Conservation (phyloP, 352 stramenopile species). For the Globisporangium radiosum region DNA sequence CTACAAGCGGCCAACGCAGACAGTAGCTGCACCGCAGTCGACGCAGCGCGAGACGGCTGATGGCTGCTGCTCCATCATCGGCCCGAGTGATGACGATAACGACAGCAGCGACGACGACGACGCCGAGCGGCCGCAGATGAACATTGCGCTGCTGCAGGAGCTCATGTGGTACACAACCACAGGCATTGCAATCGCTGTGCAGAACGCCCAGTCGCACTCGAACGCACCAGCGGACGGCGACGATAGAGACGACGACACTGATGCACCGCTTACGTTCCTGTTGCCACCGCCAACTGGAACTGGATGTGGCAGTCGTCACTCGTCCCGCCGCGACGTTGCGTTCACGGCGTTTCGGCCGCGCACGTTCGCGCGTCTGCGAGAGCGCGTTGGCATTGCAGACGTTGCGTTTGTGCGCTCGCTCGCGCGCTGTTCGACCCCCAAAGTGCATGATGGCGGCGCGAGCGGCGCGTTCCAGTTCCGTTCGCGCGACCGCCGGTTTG, state of each 20-base stretch:
- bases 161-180: conserved; percentile 75
- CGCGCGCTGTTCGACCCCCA: conserved; percentile 57
- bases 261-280: conserved; percentile 23
- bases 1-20: conserved; percentile 34
- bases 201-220: conserved; percentile 11
- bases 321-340: conserved; percentile 12
- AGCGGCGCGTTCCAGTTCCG: conserved; percentile 84
- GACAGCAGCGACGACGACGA: conserved; percentile 60
- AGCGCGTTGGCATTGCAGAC: conserved; percentile 51
- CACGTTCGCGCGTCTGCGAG: conserved; percentile 44
- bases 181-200: conserved; percentile 56
- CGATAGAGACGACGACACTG: background rate
- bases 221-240: conserved; percentile 5
- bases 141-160: conserved; percentile 66
- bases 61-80: no score
- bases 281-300: conserved; percentile 15
- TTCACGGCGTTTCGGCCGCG: conserved; percentile 58
- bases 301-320: conserved; percentile 14
- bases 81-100: conserved; percentile 18
- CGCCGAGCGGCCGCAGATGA: conserved; percentile 67
- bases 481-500: conserved; percentile 55
- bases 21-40: conserved; percentile 8
- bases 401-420: conserved; percentile 48
- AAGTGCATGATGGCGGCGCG: conserved; percentile 71
- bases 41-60: conserved; percentile 9